Conservation (phyloP, 2,329 filamentous ascomycete genomes). For the Colletotrichum kahawae region DNA sequence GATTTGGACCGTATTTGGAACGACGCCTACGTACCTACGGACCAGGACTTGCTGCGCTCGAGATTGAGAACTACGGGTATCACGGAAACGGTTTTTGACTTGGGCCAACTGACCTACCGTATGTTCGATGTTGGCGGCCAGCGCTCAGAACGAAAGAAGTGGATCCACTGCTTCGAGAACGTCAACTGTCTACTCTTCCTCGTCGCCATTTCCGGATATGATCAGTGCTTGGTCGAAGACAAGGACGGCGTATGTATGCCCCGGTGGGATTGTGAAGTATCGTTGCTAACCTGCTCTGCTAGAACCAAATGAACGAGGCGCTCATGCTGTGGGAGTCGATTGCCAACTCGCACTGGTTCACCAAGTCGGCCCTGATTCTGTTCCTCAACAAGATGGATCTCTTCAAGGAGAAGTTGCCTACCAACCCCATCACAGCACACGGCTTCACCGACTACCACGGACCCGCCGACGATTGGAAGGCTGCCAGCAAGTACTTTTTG, state of each 20-base stretch:
- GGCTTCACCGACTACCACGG: constrained; percentile 82
- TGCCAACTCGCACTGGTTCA: constrained; percentile 86
- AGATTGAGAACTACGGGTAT: constrained; percentile 93
- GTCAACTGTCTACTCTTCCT: constrained; percentile 92
- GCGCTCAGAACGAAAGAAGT: constrained; percentile 93
- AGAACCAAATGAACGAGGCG: constrained; percentile 93
- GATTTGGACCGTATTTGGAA: constrained; percentile 78
- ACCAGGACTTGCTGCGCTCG: constrained; percentile 93
- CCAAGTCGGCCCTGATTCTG: constrained; percentile 79
- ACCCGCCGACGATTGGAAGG: constrained; percentile 72
- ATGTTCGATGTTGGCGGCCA: constrained; percentile 98
- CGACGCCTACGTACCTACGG: constrained; percentile 82
- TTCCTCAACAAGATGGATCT: constrained; percentile 91
- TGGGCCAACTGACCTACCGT: constrained; percentile 89
- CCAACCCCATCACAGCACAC: constrained; percentile 74
- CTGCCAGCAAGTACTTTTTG: constrained; percentile 81
- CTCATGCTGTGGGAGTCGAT: constrained; percentile 88
- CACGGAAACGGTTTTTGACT: constrained; percentile 91
- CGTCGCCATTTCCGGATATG: constrained; percentile 94
- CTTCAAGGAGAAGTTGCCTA: constrained; percentile 76
- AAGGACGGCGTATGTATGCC: constrained; percentile 81
- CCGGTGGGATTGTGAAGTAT: neutral
- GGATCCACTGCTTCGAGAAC: constrained; percentile 96
- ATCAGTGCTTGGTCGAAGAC: constrained; percentile 95
- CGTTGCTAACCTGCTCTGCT: constrained; percentile 23